Conservation (phyloP, 306 rosid genomes). For the Crataegus laevigata region DNA sequence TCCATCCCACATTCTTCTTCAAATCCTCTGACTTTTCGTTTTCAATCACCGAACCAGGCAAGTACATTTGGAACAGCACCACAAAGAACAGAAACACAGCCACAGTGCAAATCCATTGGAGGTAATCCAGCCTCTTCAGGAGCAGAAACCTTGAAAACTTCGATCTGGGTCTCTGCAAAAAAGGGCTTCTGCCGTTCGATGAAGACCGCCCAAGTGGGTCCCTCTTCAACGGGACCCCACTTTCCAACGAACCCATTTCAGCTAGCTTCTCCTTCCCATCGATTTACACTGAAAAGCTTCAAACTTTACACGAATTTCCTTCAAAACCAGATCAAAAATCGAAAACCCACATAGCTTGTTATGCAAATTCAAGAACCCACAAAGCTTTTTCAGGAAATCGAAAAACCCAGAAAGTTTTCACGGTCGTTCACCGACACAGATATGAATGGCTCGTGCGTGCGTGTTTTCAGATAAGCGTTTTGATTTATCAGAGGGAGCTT, state of each 20-base stretch:
- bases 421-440: not conserved
- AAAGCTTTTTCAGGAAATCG: not conserved
- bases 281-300: constrained; percentile 17
- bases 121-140: constrained; percentile 69
- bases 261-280: constrained; percentile 68
- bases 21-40: constrained; percentile 25
- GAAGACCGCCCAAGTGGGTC: constrained; percentile 53
- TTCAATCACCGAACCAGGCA: constrained; percentile 74
- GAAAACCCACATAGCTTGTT: not conserved
- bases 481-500: constrained; percentile 17
- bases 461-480: not conserved
- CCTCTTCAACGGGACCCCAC: constrained; percentile 55
- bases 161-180: constrained; percentile 78
- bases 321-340: not conserved
- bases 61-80: constrained; percentile 72
- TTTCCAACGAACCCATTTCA: constrained; percentile 88
- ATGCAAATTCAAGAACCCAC: not conserved
- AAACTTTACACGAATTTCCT: constrained; percentile 3
- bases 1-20: constrained; percentile 29
- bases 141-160: constrained; percentile 74
- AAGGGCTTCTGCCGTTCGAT: constrained; percentile 37
- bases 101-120: constrained; percentile 93
- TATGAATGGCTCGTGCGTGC: not conserved
- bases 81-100: constrained; percentile 69
- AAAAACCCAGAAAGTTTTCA: not conserved